A percentile compares a stretch with the other conserved stretches of the same genome.
These are phyloP conservation scores for Pythium volutum DNA, from an alignment of 352 stramenopile genomes.

Conservation along the genomic window DNA sequence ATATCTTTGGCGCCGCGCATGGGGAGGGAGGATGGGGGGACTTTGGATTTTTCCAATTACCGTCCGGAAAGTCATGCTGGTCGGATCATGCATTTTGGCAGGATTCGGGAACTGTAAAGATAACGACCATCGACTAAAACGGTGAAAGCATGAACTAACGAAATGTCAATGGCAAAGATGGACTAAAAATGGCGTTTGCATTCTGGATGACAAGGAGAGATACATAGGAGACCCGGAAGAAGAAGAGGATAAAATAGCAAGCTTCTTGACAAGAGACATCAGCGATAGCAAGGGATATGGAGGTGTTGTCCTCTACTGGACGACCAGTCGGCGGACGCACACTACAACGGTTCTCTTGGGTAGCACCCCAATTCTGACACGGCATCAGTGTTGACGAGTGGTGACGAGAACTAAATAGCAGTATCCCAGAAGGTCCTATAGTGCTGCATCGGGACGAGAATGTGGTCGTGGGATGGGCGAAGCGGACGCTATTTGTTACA, in stretches of 20 bases:
- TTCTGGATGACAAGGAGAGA: no score
- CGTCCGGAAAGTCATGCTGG: background rate
- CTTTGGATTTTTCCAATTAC: no score
- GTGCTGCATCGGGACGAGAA: no score
- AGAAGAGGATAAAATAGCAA: background rate
- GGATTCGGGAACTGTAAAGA: conserved; percentile 2
- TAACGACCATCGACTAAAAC: conserved; percentile 6
- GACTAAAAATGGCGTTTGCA: no score
- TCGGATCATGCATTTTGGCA: conserved; percentile 23
- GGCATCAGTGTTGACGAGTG: no score
- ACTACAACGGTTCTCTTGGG: no score
- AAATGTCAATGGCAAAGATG: no score
- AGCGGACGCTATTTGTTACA: background rate
- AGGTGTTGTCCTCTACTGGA: background rate
- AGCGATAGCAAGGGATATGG: background rate
- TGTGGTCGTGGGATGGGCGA: background rate
- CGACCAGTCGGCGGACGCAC: no score
- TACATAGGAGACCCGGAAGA: no score
- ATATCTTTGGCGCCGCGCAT: conserved; percentile 11
- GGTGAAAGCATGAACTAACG: conserved; percentile 1
- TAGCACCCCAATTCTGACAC: no score
- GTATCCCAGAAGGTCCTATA: background rate
- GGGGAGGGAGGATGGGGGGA: background rate
- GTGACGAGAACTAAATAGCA: no score
- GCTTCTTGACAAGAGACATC: background rate